Evolutionary conservation across 2,329 filamentous ascomycete genomes (phyloP), one percentile per base, ranked within the genome.

Genomic region (Penicillium glabrum): DNA sequence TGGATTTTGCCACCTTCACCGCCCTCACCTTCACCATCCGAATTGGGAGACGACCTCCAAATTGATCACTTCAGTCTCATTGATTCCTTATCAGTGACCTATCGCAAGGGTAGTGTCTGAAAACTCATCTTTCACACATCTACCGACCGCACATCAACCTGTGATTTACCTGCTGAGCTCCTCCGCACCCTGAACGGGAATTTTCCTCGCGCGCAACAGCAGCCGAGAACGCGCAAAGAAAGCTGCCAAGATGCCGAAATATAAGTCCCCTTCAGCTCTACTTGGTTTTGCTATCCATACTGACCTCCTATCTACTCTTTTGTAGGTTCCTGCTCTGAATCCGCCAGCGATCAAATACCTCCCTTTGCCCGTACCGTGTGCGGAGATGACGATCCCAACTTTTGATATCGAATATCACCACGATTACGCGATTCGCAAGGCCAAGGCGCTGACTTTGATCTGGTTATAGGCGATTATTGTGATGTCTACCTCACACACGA

Each of bases 401-500:
- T 29, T 35, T 53, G 44, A 53, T 46, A 53, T 45, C 21, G 8
- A 21, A 19, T 13, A 33, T 27, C 27, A 19, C 23, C 21, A 39
- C 49, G 37, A 44, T 24, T 13, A 51, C 23, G 27, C 49, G 19
- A 44, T 14, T 39, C 23, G 41, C 2, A 47, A 24, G 46, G 35
- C 8, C 35, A 47, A 23, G 39, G 21, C 31, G 14, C 63, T 67
- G 41, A 67, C 48, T 6, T 23, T 37, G 5, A 14, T 5, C 54
- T 46, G 51, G 37, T 46, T 44, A 1, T 39, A 83, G 78, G 93
- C 83, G 95, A 99, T 77, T 99, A 99, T 79, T 99, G 95, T 85
- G 95, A 99, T 89, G 95, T 99, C 77, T 99, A 99, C 84, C 89
- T 99, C 69, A 99, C 95, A 66, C 95, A 99, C 84, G 95, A 99